Evolutionary conservation across 2,329 filamentous ascomycete species (phyloP), one percentile per base, ranked within the genome.

Genomic region (Dichotomopilus funicola): DNA sequence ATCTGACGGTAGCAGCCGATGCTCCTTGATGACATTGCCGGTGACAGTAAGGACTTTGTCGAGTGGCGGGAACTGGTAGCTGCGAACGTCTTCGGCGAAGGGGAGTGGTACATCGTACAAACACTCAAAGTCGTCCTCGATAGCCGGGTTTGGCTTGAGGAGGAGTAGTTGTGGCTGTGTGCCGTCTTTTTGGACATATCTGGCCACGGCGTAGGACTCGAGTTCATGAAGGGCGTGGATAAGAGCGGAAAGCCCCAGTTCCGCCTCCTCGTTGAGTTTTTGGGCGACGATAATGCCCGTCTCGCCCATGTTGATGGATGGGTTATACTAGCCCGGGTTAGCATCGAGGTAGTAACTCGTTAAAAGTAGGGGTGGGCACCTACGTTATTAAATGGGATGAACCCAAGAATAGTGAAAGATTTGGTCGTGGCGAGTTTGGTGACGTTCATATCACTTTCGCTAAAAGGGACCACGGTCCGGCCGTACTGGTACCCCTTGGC

Each of bases 401-500:
- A 99, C 0, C 94, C 94, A 51, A 99, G 75, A 43, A 99, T 86
- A 3, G 90, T 86, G 55, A 97, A 83, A 6, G 80, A 79, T 56
- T 87, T 85, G 8, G 74, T 71, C 0, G 90, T 94, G 64, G 95
- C 86, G 37, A 96, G 78, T 61, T 88, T 91, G n/a, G 90, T 95
- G 55, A 96, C 84, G 62, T 91, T 90, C 68, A 87, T 81, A 64
- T 99, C 92, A 0, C 87, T 87, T 63, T 91, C 86, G 61, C 83
- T 89, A 62, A 99, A 96, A 62, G 88, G 86, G 1, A 99, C 92
- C 2, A 89, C 90, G 0, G 92, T 96, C 55, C 91, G 82, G 46
- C 94, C 94, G 68, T 99, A 99, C 66, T 90, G 86, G 66, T 92
- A 99, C 0, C 94, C 94, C 68, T 91, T 95, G n/a, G 89, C 89